These are phyloP conservation scores for Eimeria zaria DNA, from an alignment of 169 alveolate species.

Conservation along the genomic window DNA sequence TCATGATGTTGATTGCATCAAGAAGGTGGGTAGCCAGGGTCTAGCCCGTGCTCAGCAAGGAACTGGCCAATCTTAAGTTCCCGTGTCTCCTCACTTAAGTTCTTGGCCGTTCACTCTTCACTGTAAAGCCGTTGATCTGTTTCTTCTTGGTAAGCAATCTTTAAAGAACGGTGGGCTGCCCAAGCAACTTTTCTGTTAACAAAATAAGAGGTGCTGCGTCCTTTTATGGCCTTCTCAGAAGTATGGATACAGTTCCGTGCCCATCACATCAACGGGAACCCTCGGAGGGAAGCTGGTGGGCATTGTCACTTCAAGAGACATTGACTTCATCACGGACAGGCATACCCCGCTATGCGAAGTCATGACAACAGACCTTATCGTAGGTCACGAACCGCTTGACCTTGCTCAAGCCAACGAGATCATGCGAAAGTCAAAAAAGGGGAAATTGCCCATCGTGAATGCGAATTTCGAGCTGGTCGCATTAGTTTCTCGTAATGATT, in stretches of 20 bases:
- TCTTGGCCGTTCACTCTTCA: neutral
- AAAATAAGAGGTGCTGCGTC: neutral
- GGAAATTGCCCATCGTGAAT: slow-evolving; percentile 95
- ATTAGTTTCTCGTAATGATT: slow-evolving; percentile 93
- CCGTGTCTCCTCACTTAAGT: neutral
- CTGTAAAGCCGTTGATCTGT: neutral
- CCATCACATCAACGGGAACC: slow-evolving; percentile 93
- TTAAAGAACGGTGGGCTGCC: neutral
- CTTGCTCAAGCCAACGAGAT: slow-evolving; percentile 93
- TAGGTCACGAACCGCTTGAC: slow-evolving; percentile 92
- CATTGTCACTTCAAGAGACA: slow-evolving; percentile 93
- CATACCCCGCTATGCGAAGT: slow-evolving; percentile 90
- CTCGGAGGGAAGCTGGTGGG: slow-evolving; percentile 95
- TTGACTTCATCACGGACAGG: slow-evolving; percentile 92
- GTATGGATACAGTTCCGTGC: slow-evolving; percentile 90
- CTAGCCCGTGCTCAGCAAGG: neutral
- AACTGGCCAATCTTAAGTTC: neutral
- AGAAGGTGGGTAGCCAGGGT: slow-evolving; percentile 73
- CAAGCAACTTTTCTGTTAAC: neutral
- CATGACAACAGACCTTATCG: slow-evolving; percentile 92
- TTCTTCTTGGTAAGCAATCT: neutral
- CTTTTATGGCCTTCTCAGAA: slow-evolving; percentile 37
- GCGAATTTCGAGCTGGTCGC: slow-evolving; percentile 92
- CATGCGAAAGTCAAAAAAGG: slow-evolving; percentile 91
- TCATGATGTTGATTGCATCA: slow-evolving; percentile 90